Evolutionary conservation across 306 rosid genomes (phyloP), one percentile per base, ranked within the genome.

Genomic region (Sphenostylis stenocarpa): DNA sequence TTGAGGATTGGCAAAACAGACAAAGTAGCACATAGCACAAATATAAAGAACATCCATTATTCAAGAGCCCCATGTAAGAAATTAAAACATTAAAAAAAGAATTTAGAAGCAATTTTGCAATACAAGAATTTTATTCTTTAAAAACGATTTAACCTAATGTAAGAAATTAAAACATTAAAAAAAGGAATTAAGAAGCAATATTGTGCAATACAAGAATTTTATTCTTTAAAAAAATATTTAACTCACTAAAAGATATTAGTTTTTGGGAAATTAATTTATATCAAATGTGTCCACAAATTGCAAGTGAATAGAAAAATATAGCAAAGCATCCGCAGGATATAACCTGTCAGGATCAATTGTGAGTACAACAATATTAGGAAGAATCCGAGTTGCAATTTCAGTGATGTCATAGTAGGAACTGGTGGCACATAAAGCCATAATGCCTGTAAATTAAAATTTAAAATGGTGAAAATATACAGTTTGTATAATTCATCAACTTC

Each of bases 381-480:
- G 99, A 82, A 92, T 92, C 82, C 97, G 89, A 65, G 98, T 91
- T 5, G 99, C 97, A 73, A 96, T 84, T 86, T 96, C 99, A 48
- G 88, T 81, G 84, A 85, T 78, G 83, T 96, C 99, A 84, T 96
- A 96, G 82, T 91, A 89, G 66, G 98, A 87, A 84, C 98, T 87
- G 85, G 99, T 96, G 51, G 98, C 99, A 70, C 97, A 89, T 71
- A 96, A 85, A 70, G 99, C 99, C 98, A 96, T 96, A 75, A 96
- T 84, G 55, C 99, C 99, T 96, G 94, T 80, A 86, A 55, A 83
- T 68, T 24, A 48, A 67, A 65, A 24, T 73, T 65, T 14, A 31
- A 53, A 51, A 73, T 11, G 56, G 47, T n/a, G 19, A 48, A 69
- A 75, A 41, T 62, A 39, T 31, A 80, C 31, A 55, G 48, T 57